Base-by-base conservation (phyloP, 805 yeast genomes). In the Candida bentonensis region DNA sequence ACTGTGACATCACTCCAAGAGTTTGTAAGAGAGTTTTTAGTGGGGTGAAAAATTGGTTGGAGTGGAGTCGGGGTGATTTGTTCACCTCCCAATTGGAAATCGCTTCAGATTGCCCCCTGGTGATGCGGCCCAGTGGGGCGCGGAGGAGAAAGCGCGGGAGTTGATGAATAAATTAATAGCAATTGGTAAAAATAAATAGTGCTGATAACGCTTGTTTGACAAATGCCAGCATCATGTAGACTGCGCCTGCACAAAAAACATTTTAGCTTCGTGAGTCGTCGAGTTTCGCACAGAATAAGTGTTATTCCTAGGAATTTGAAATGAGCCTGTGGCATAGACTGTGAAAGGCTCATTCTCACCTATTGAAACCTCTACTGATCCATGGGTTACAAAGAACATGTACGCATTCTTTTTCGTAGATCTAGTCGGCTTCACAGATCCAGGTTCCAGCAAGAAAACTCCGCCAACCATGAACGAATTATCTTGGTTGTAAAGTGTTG, bases 1-100 rank as follows among this genome's bases (percentile, higher is more conserved):
- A 57, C 46, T 66, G 67, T 22, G 70, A 65, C 66, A 63, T 62
- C 20, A 11, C 44, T 15, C 21, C 13, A 21, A 13, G 39, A 9
- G 9, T 21, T 26, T 22, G 15, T 30, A 22, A 5, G 4, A 39
- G 39, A 15, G 39, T n/a, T n/a, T n/a, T n/a, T n/a, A n/a, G n/a
- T n/a, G n/a, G n/a, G n/a, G n/a, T n/a, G n/a, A n/a, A n/a, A n/a
- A n/a, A n/a, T n/a, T n/a, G n/a, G n/a, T n/a, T n/a, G n/a, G n/a
- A n/a, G n/a, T n/a, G n/a, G n/a, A n/a, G n/a, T n/a, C n/a, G n/a
- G n/a, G n/a, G n/a, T n/a, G n/a, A n/a, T n/a, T n/a, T n/a, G n/a
- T n/a, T n/a, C n/a, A n/a, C n/a, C n/a, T n/a, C n/a, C n/a, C n/a
- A n/a, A n/a, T n/a, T n/a, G n/a, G n/a, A n/a, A n/a, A n/a, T n/a